A percentile compares a stretch with the other conserved stretches of the same genome.
These are phyloP conservation scores for Cryptococcus hybrid DNA, from an alignment of 1,284 basidiomycete genomes.

Conservation along the genomic window DNA sequence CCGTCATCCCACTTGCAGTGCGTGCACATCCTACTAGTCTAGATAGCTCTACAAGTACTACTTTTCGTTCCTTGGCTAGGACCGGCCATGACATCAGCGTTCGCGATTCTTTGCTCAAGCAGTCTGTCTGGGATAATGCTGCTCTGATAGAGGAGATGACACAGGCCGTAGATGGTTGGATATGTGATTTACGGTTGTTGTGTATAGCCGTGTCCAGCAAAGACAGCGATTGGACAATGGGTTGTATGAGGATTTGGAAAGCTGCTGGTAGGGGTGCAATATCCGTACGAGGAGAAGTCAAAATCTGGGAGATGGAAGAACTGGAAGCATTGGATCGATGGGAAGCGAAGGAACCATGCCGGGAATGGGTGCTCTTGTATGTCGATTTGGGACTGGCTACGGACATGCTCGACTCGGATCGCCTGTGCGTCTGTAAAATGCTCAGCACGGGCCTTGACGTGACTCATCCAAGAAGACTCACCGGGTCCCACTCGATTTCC, in stretches of 20 bases:
- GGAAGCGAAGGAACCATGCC: constrained; percentile 11
- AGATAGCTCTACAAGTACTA: constrained; percentile 77
- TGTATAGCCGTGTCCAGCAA: constrained; percentile 81
- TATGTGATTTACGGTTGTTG: constrained; percentile 58
- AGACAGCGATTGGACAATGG: constrained; percentile 75
- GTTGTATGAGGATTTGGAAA: constrained; percentile 47
- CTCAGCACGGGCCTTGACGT: neutral
- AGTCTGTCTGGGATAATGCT: constrained; percentile 79
- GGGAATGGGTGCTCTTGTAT: neutral
- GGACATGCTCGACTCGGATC: neutral
- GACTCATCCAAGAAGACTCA: neutral
- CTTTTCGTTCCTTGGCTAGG: constrained; percentile 74
- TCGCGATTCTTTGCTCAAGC: constrained; percentile 76
- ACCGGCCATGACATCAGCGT: constrained; percentile 65
- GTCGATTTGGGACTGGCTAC: neutral
- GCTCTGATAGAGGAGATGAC: constrained; percentile 94
- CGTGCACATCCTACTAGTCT: constrained; percentile 81
- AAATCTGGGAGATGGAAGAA: constrained; percentile 12
- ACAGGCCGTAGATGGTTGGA: constrained; percentile 59
- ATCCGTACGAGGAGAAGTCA: constrained; percentile 6
- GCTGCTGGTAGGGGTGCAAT: constrained; percentile 13
- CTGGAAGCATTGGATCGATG: constrained; percentile 17
- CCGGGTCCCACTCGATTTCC: constrained; percentile 3
- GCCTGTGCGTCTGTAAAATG: neutral
- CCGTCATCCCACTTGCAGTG: constrained; percentile 58